Percentiles rank a stretch among this genome's conserved stretches.
Conservation (phyloP, 1,139 yeast genomes). For the Pichia cactophila region DNA sequence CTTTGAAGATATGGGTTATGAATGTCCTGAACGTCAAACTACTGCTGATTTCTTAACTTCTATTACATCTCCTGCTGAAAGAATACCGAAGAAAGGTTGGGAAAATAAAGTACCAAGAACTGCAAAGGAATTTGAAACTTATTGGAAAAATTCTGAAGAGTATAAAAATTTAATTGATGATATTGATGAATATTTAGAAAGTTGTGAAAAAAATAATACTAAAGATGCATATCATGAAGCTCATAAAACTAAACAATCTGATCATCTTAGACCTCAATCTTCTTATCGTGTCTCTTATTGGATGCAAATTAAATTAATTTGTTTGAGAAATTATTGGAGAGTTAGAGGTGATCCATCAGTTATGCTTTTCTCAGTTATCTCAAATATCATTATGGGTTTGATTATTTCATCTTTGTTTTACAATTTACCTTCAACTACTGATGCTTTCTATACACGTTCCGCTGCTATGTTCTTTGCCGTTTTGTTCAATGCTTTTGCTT, state of each 20-base stretch:
- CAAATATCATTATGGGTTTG: conserved; percentile 44
- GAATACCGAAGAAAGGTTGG: conserved; percentile 47
- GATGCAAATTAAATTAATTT: conserved; percentile 40
- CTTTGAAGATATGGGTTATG: conserved; percentile 64
- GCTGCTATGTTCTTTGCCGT: conserved; percentile 48
- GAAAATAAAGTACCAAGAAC: conserved; percentile 31
- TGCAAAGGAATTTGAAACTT: conserved; percentile 38
- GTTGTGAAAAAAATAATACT: conserved; percentile 25
- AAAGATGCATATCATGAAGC: conserved; percentile 29
- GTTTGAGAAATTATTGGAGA: conserved; percentile 42
- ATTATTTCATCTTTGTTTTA: conserved; percentile 45
- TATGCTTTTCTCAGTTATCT: conserved; percentile 39
- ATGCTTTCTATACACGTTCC: conserved; percentile 50
- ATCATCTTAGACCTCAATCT: conserved; percentile 31
- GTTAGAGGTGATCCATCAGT: conserved; percentile 43
- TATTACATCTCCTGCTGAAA: conserved; percentile 63
- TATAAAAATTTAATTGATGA: conserved; percentile 27
- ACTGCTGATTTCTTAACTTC: conserved; percentile 81
- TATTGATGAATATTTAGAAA: conserved; percentile 29
- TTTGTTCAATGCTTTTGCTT: conserved; percentile 46
- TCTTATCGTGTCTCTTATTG: conserved; percentile 39
- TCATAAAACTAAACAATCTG: conserved; percentile 34
- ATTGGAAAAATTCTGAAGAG: conserved; percentile 39
- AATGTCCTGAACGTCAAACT: conserved; percentile 72
- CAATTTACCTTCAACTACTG: conserved; percentile 34